Conservation (phyloP, 768 basidiomycete species). For the Rhodotorula kratochvilovae region DNA sequence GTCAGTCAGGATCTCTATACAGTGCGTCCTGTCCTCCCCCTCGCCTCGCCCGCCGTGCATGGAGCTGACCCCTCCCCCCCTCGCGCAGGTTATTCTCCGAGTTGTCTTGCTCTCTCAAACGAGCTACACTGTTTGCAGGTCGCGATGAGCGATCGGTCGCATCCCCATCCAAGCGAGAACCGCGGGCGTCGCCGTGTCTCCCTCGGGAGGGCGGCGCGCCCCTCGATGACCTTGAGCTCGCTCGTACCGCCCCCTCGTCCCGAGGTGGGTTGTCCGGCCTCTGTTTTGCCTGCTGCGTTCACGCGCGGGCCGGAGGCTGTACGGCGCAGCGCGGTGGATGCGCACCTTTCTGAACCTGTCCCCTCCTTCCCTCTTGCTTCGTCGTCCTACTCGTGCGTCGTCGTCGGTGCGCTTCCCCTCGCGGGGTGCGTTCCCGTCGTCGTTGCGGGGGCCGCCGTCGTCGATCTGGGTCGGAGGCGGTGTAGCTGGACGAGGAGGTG, state of each 20-base stretch:
- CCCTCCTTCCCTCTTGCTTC: too few relatives aligned
- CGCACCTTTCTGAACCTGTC: slow-evolving; percentile 30
- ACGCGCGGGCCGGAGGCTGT: slow-evolving; percentile 17
- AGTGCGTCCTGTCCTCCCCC: not conserved
- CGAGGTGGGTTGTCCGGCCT: slow-evolving; percentile 20
- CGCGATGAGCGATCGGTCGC: slow-evolving; percentile 18
- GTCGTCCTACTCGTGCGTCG: not conserved
- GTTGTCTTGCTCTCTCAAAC: slow-evolving; percentile 9
- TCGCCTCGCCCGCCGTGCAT: not conserved
- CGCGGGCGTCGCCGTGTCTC: not conserved
- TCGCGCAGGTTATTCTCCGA: slow-evolving; percentile 11
- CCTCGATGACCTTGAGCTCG: slow-evolving; percentile 30
- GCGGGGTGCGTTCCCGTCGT: too few relatives aligned
- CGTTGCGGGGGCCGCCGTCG: too few relatives aligned
- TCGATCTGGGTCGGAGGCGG: not conserved
- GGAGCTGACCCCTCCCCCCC: not conserved
- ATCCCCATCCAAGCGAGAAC: slow-evolving; percentile 27
- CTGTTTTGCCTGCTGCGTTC: not conserved
- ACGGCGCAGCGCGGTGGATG: slow-evolving; percentile 33
- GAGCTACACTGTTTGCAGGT: slow-evolving; percentile 17
- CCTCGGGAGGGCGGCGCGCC: not conserved
- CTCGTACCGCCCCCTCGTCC: slow-evolving; percentile 23
- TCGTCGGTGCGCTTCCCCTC: not conserved
- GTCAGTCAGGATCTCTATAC: slow-evolving; percentile 28
- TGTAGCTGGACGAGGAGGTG: not conserved